These are phyloP conservation scores for Yamadazyma sp. DNA, from an alignment of 805 yeast genomes.

Conservation along the genomic window DNA sequence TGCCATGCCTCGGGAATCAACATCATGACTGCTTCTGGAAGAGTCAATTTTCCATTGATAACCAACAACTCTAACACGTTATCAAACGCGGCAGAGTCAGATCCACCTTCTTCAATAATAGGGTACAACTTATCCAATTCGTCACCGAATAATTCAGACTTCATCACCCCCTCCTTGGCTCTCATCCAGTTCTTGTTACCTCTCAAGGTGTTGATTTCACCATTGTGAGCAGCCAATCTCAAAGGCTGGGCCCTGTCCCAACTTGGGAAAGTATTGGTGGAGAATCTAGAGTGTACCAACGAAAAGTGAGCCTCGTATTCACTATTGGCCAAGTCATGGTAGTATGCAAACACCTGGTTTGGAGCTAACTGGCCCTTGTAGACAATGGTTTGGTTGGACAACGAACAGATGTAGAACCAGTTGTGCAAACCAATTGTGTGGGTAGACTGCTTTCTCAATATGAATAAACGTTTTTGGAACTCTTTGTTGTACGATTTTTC, in stretches of 20 bases:
- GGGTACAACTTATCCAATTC: slow-evolving; percentile 90
- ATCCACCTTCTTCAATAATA: slow-evolving; percentile 96
- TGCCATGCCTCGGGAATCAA: slow-evolving; percentile 99
- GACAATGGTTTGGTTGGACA: slow-evolving; percentile 85
- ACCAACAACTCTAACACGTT: slow-evolving; percentile 90
- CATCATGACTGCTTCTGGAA: slow-evolving; percentile 97
- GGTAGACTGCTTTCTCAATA: slow-evolving; percentile 85
- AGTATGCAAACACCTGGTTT: slow-evolving; percentile 90
- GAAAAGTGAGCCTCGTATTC: slow-evolving; percentile 96
- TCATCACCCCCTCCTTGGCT: slow-evolving; percentile 96
- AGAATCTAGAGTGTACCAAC: slow-evolving; percentile 93
- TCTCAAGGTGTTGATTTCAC: slow-evolving; percentile 95
- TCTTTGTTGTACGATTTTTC: slow-evolving; percentile 54
- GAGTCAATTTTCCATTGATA: slow-evolving; percentile 84
- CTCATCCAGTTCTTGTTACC: slow-evolving; percentile 99
- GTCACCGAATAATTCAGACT: slow-evolving; percentile 81
- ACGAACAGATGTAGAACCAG: slow-evolving; percentile 96
- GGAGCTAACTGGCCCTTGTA: slow-evolving; percentile 98
- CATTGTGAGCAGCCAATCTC: slow-evolving; percentile 97
- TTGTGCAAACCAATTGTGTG: slow-evolving; percentile 91
- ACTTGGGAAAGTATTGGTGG: slow-evolving; percentile 98
- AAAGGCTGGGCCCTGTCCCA: slow-evolving; percentile 99
- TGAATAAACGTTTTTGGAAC: slow-evolving; percentile 81
- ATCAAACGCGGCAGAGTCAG: slow-evolving; percentile 97
- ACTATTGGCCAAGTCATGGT: slow-evolving; percentile 87